Percentiles rank a stretch among this genome's conserved stretches.
These are phyloP conservation scores for Fusarium devonianum DNA, from an alignment of 2,329 filamentous ascomycete species.

Conservation along the genomic window DNA sequence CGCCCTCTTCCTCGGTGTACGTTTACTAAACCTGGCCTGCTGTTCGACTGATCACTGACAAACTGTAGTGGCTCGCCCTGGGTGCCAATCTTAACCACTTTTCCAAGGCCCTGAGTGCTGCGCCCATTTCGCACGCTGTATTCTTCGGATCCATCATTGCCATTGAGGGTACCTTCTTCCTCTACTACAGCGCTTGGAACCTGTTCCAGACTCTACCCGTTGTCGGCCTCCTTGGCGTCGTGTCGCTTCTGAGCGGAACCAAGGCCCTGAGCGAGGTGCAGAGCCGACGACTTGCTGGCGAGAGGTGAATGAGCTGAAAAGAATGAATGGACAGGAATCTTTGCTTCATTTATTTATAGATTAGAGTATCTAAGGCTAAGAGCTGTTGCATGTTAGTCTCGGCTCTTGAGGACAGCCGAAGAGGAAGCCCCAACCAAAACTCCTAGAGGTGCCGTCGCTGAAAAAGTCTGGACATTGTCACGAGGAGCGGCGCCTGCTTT, in stretches of 20 bases:
- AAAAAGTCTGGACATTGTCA: conserved; percentile 2
- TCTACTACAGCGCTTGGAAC: conserved; percentile 93
- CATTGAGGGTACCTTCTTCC: conserved; percentile 91
- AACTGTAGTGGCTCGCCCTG: conserved; percentile 74
- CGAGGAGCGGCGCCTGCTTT: conserved; percentile 2
- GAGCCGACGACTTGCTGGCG: conserved; percentile 79
- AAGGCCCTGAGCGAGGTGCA: conserved; percentile 94
- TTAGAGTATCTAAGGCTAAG: no score
- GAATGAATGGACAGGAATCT: neutral
- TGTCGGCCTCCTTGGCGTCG: conserved; percentile 69
- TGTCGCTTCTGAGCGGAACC: conserved; percentile 86
- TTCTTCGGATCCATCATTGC: conserved; percentile 89
- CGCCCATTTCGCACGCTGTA: conserved; percentile 80
- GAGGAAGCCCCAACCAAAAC: no score
- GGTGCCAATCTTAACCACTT: conserved; percentile 86
- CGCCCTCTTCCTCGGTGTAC: conserved; percentile 72
- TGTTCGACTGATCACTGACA: conserved; percentile 30
- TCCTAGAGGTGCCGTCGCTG: neutral
- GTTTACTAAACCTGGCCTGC: conserved; percentile 40
- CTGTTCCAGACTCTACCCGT: conserved; percentile 87
- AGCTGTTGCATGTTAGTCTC: no score
- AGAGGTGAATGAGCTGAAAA: conserved; percentile 54
- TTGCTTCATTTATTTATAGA: conserved; percentile 12
- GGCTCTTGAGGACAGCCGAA: neutral
- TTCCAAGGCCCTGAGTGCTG: conserved; percentile 73